These are phyloP conservation scores for Smallanthus sonchifolius DNA, from an alignment of 129 eudicot species.

Conservation along the genomic window DNA sequence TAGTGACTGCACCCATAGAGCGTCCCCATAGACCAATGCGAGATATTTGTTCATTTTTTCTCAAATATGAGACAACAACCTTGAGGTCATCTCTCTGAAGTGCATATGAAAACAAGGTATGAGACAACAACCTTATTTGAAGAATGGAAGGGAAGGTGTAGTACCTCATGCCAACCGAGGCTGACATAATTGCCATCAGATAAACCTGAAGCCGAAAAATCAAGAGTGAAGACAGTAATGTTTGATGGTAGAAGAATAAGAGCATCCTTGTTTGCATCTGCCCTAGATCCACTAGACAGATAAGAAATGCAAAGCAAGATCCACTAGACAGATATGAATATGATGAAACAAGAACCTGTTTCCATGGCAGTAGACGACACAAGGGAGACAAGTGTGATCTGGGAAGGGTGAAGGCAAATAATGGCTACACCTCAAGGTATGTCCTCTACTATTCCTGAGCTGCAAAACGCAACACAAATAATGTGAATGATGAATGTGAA, in stretches of 20 bases:
- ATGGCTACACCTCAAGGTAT: slow-evolving; percentile 76
- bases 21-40: slow-evolving; percentile 97
- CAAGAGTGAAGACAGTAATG: slow-evolving; percentile 87
- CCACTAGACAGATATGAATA: no score
- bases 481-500: slow-evolving; percentile 1
- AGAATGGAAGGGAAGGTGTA: neutral
- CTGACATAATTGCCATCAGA: slow-evolving; percentile 87
- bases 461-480: slow-evolving; percentile 47
- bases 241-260: slow-evolving; percentile 83
- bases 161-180: slow-evolving; percentile 98
- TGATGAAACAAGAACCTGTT: slow-evolving; percentile 57
- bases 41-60: slow-evolving; percentile 63
- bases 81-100: slow-evolving; percentile 90
- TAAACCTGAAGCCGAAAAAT: slow-evolving; percentile 97
- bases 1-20: slow-evolving; percentile 98
- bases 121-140: neutral
- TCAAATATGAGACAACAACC: slow-evolving; percentile 75
- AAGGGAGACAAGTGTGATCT: slow-evolving; percentile 63
- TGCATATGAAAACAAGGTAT: slow-evolving; percentile 8
- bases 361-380: slow-evolving; percentile 98
- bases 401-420: slow-evolving; percentile 74
- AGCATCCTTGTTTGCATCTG: slow-evolving; percentile 96
- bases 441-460: slow-evolving; percentile 82
- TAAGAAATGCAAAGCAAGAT: no score
- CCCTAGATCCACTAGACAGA: slow-evolving; percentile 79